Evolutionary conservation across 2,329 filamentous ascomycete genomes (phyloP).

Genomic region (Diaporthe citrichinensis): DNA sequence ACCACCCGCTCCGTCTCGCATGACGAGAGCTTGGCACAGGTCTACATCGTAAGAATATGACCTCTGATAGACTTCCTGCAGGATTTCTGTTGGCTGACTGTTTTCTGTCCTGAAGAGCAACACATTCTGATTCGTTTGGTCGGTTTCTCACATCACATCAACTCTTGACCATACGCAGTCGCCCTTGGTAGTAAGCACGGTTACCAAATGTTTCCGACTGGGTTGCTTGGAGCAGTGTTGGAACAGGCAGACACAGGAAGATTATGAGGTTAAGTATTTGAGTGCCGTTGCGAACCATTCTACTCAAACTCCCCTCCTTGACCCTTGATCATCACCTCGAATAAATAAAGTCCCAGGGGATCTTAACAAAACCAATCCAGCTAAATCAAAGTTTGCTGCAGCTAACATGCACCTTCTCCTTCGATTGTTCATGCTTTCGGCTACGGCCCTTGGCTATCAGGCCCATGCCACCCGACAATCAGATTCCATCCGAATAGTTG

Average conservation of each 20-base stretch:
- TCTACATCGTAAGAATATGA: background rate
- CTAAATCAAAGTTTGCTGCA: background rate
- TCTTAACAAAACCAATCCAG: background rate
- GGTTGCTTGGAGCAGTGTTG: background rate
- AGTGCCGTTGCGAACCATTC: background rate
- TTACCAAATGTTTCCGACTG: background rate
- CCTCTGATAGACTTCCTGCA: constrained; percentile 5
- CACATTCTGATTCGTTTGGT: background rate
- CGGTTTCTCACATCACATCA: background rate
- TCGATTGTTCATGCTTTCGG: background rate
- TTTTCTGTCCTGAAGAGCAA: background rate
- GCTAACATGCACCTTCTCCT: background rate
- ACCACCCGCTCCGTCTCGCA: too few relatives aligned
- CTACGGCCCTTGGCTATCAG: constrained; percentile 2
- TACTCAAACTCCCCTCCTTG: background rate
- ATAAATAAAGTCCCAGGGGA: background rate
- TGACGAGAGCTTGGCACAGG: too few relatives aligned
- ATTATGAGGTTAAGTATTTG: background rate
- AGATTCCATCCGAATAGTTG: background rate
- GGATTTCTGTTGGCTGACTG: background rate
- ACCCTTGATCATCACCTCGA: background rate
- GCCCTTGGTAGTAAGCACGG: background rate
- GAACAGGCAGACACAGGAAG: background rate
- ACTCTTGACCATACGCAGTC: background rate
- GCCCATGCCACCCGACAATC: background rate